phyloP scores from a whole-genome alignment of 768 basidiomycete species.

The Tricholoma matsutake region DNA sequence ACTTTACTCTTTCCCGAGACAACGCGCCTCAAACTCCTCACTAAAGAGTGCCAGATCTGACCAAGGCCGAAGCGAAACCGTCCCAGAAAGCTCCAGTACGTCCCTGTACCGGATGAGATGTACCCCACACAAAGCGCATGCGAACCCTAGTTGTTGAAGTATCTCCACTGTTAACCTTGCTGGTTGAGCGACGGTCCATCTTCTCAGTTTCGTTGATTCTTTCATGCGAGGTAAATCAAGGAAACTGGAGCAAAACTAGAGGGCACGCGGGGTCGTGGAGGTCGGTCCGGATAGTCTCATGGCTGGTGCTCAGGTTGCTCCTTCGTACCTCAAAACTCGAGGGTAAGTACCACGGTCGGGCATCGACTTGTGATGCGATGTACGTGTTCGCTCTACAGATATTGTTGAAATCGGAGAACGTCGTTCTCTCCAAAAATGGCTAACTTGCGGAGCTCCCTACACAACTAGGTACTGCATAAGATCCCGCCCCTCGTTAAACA shows the following conservation, averaged over 20 bases:
- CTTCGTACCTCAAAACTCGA: no score
- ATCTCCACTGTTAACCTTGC: neutral
- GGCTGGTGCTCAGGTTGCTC: no score
- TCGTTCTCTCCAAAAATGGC: no score
- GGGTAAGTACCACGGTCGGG: no score
- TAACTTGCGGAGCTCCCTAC: neutral
- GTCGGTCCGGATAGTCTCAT: no score
- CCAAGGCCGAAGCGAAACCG: constrained; percentile 12
- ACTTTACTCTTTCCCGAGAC: constrained; percentile 11
- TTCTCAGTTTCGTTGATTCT: neutral
- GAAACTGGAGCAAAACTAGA: no score
- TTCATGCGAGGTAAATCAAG: neutral
- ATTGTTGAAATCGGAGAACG: no score
- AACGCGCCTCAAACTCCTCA: constrained; percentile 7
- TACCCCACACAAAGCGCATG: constrained; percentile 9
- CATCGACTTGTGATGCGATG: no score
- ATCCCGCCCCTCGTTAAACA: neutral
- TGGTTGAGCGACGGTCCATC: neutral
- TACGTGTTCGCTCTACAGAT: no score
- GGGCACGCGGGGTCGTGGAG: no score
- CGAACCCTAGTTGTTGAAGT: constrained; percentile 4
- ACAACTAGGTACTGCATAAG: neutral
- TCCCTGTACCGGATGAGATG: constrained; percentile 6
- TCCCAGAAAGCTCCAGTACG: constrained; percentile 7
- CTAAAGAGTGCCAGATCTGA: constrained; percentile 13